Evolutionary conservation across 257 asterid genomes (phyloP).

Genomic region (Solanum corneliomulleri): DNA sequence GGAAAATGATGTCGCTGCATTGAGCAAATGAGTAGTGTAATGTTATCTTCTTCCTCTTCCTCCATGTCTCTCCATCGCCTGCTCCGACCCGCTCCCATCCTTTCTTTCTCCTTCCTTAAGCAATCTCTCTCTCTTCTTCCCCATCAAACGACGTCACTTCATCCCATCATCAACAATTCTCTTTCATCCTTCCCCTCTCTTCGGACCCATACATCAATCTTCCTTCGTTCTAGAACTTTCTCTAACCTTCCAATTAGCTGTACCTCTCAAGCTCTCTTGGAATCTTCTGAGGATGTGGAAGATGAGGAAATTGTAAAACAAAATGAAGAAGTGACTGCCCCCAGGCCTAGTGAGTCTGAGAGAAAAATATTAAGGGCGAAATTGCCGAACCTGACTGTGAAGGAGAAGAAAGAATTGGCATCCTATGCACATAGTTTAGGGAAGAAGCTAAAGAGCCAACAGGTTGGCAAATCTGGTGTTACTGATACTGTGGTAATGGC

Average conservation of each 20-base stretch:
- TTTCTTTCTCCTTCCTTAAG: conserved; percentile 18
- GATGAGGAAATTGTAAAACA: conserved; percentile 10
- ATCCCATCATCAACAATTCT: background rate
- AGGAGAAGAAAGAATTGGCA: conserved; percentile 78
- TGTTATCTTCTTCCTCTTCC: conserved; percentile 23
- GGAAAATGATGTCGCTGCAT: background rate
- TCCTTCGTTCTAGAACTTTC: background rate
- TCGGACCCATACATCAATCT: conserved; percentile 1
- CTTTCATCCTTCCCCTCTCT: background rate
- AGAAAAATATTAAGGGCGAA: background rate
- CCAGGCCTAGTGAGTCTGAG: background rate
- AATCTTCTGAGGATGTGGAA: conserved; percentile 9
- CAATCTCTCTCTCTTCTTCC: background rate
- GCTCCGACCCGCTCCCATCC: conserved; percentile 29
- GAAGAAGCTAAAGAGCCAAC: conserved; percentile 79
- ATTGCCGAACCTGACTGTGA: conserved; percentile 45
- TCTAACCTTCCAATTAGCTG: conserved; percentile 6
- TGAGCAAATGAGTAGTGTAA: conserved; percentile 17
- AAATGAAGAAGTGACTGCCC: conserved; percentile 3
- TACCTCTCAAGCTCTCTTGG: conserved; percentile 5
- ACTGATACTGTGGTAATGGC: conserved; percentile 66
- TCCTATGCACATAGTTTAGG: conserved; percentile 88
- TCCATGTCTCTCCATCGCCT: conserved; percentile 33
- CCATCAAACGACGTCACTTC: conserved; percentile 15
- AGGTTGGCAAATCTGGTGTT: conserved; percentile 84